Percentiles rank a stretch among this genome's conserved stretches.
Conservation (phyloP, 2,329 filamentous ascomycete genomes). For the Diaporthe sp. region DNA sequence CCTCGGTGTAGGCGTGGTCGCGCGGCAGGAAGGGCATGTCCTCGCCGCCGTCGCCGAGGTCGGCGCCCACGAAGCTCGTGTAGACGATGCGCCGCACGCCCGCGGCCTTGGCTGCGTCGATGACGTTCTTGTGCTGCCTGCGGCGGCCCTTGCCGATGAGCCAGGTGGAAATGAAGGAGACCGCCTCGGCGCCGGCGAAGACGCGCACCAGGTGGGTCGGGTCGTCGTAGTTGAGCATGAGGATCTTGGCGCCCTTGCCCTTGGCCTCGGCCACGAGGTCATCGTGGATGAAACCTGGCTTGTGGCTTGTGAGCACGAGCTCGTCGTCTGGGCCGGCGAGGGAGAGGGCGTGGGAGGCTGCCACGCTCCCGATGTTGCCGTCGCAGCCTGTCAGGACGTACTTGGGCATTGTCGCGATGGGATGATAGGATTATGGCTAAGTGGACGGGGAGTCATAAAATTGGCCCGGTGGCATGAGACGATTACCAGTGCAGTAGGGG, state of each 20-base stretch:
- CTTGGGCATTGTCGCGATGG: slow-evolving; percentile 38
- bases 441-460: too few species aligned
- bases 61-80: slow-evolving; percentile 45
- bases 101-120: slow-evolving; percentile 40
- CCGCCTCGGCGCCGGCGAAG: slow-evolving; percentile 44
- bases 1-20: slow-evolving; percentile 45
- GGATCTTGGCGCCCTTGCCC: slow-evolving; percentile 34
- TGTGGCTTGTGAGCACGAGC: slow-evolving; percentile 41
- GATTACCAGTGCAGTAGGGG: neutral
- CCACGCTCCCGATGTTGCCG: slow-evolving; percentile 42
- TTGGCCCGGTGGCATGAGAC: neutral
- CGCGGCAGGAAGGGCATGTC: slow-evolving; percentile 43
- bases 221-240: slow-evolving; percentile 42
- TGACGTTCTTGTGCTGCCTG: slow-evolving; percentile 42
- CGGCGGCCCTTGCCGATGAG: slow-evolving; percentile 40
- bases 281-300: slow-evolving; percentile 28
- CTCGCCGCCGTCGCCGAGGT: slow-evolving; percentile 37
- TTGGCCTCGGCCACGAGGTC: slow-evolving; percentile 35
- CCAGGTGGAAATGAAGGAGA: slow-evolving; percentile 45
- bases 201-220: slow-evolving; percentile 36
- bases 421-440: neutral
- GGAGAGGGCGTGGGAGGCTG: slow-evolving; percentile 41
- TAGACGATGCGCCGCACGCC: slow-evolving; percentile 44
- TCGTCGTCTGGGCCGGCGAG: slow-evolving; percentile 41
- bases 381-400: slow-evolving; percentile 43